A percentile compares a stretch with the other conserved stretches of the same genome.
phyloP scores from a whole-genome alignment of 495 filamentous ascomycete species.

The Podospora didyma region DNA sequence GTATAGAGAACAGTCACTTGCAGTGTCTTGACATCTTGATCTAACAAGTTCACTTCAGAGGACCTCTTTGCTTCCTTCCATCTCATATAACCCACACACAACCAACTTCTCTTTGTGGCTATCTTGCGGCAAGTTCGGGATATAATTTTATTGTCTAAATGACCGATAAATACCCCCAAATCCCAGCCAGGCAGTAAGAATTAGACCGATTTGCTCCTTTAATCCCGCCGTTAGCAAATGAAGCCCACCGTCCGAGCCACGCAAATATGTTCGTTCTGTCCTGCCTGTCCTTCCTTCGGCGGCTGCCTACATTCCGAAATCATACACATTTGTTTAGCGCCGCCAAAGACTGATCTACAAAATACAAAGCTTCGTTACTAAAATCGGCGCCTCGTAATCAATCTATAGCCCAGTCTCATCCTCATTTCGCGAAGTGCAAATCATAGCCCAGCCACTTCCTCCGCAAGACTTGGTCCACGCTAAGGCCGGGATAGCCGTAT shows the following conservation, averaged over 20 bases:
- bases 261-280: not conserved
- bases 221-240: no score
- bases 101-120: no score
- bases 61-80: no score
- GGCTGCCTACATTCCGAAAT: not conserved
- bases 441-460: constrained; percentile 97
- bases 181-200: not conserved
- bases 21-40: no score
- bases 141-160: not conserved
- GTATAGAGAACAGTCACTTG: no score
- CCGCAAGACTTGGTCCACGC: constrained; percentile 70
- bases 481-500: constrained; percentile 91
- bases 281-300: not conserved
- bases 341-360: not conserved
- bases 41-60: no score
- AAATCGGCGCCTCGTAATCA: not conserved
- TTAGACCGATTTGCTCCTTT: not conserved
- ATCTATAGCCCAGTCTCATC: constrained; percentile 6
- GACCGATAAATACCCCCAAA: not conserved
- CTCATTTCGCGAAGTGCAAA: constrained; percentile 95
- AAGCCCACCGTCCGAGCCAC: not conserved
- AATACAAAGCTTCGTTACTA: not conserved
- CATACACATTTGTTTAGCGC: not conserved
- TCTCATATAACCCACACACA: no score
- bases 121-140: no score